Evolutionary conservation across 345 rosid genomes (phyloP).

Genomic region (Stellera chamaejasme): DNA sequence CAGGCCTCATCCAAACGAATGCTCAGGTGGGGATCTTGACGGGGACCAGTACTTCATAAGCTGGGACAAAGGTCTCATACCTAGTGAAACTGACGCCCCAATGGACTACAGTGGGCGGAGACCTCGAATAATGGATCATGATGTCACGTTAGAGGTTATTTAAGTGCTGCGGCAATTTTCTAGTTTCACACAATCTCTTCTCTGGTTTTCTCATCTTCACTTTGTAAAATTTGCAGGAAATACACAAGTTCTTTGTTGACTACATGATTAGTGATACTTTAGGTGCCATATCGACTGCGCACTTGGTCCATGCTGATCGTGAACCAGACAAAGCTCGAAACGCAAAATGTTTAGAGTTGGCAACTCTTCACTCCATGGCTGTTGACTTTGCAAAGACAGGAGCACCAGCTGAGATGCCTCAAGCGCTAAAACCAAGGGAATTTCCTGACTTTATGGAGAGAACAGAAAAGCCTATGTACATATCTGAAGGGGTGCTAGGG

Average conservation of each 20-base stretch:
- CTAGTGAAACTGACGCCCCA: conserved; percentile 56
- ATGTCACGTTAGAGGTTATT: conserved; percentile 73
- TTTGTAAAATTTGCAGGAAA: conserved; percentile 54
- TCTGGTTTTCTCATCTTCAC: conserved; percentile 6
- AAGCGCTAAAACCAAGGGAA: conserved; percentile 60
- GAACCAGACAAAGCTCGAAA: conserved; percentile 73
- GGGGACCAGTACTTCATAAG: conserved; percentile 84
- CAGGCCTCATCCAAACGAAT: conserved; percentile 99
- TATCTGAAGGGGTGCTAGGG: conserved; percentile 54
- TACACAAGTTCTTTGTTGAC: conserved; percentile 70
- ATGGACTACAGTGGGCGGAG: conserved; percentile 81
- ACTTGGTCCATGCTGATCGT: conserved; percentile 79
- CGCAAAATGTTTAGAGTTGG: conserved; percentile 62
- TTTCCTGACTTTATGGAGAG: conserved; percentile 96
- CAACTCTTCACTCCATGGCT: conserved; percentile 84
- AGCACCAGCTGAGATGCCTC: conserved; percentile 92
- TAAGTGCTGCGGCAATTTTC: neutral
- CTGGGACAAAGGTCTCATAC: conserved; percentile 84
- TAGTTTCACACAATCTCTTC: no score
- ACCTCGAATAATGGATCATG: conserved; percentile 80
- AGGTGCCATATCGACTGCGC: conserved; percentile 91
- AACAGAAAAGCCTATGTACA: conserved; percentile 45
- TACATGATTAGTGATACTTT: conserved; percentile 87
- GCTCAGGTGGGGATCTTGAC: conserved; percentile 98
- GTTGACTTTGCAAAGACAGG: conserved; percentile 97